phyloP scores from a whole-genome alignment of 2,329 filamentous ascomycete genomes.

The Pseudocercospora musae region DNA sequence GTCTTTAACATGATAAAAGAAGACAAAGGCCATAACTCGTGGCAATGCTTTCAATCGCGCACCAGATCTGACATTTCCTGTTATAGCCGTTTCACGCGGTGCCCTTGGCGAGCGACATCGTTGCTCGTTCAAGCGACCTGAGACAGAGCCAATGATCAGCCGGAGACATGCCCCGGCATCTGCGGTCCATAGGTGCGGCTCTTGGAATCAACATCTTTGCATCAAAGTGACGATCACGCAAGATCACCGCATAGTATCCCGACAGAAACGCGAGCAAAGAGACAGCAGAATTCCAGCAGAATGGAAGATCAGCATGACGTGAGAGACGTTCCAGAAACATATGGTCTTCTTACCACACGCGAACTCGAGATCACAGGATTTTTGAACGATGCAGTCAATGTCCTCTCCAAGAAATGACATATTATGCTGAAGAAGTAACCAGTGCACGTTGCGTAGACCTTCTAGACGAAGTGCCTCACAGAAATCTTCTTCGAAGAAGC shows the following conservation, averaged over 20 bases:
- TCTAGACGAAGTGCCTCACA: constrained; percentile 27
- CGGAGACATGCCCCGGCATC: no score
- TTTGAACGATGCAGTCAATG: constrained; percentile 27
- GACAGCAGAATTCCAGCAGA: background rate
- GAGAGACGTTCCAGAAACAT: constrained; percentile 5
- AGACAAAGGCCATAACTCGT: no score
- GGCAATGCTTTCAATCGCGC: no score
- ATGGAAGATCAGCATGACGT: background rate
- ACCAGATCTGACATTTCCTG: no score
- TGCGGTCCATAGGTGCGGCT: no score
- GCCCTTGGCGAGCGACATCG: no score
- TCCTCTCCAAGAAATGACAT: constrained; percentile 8
- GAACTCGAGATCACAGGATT: constrained; percentile 56
- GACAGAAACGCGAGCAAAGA: background rate
- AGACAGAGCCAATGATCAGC: no score
- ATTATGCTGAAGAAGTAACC: constrained; percentile 15
- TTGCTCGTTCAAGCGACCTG: no score
- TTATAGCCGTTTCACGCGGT: no score
- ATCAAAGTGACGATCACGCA: background rate
- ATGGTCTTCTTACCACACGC: constrained; percentile 11
- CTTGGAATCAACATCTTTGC: no score
- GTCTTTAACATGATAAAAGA: no score
- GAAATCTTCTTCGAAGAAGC: constrained; percentile 45
- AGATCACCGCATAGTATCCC: background rate
- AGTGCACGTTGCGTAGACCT: constrained; percentile 33